Base-by-base conservation (phyloP, 148 eudicot species). In the Chenopodium berlandieri region DNA sequence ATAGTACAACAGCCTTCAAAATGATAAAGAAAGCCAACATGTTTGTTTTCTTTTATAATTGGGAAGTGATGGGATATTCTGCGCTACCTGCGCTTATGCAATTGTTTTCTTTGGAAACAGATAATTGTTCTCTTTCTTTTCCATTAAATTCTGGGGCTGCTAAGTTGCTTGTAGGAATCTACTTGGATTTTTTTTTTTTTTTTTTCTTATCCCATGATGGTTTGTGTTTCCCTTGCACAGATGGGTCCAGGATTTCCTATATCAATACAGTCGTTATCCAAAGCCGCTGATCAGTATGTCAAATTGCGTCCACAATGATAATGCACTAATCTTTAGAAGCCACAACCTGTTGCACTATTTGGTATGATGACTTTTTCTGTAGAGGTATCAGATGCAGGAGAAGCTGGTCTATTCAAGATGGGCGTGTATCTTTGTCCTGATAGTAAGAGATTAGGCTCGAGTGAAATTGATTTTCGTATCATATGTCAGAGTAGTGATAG, bases 191-290 rank as follows among this genome's bases (percentile, higher is more conserved):
- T 40, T 48, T 23, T 1, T 2, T 7, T 40, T 37, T 40, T 48
- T 23, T 1, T 2, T n/a, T 12, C 22, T 56, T 56, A n/a, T 10
- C 17, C 32, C 37, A 54, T 73, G 63, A 73, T 78, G 62, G 73
- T 31, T 75, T 80, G 16, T 76, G 54, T 78, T 48, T 27, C 19
- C 40, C 62, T 37, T 78, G 27, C 80, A 85, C 92, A 94, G 98
- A 91, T 94, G 98, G 98, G 98, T 77, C 91, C 90, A 23, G 91
- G 94, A 16, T 93, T 62, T 80, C 89, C 92, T 65, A 84, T 95
- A 63, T 85, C 98, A 47, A 91, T 95, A 84, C 94, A 92, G 82
- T 95, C 98, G 22, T 76, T 95, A 73, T 93, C 98, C 31, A 88
- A 87, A 86, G 97, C 98, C 70, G 95, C 94, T 1, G 98, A 93